Base-by-base conservation (phyloP, 768 basidiomycete species). In the Termitomyces titanicus region DNA sequence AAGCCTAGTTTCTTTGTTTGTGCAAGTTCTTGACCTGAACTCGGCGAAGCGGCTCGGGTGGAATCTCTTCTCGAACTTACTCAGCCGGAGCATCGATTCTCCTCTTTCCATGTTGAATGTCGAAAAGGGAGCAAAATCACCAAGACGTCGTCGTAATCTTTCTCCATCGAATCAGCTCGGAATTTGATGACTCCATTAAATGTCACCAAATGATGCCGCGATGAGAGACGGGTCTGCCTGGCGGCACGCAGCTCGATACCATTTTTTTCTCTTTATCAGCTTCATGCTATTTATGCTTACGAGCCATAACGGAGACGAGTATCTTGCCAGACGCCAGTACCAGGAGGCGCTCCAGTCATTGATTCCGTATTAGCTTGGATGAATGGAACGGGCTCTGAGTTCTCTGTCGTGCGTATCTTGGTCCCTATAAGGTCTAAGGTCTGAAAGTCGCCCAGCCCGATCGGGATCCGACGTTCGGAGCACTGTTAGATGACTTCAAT, bases 271-370 rank as follows among this genome's bases (percentile, higher is more conserved):
- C 34, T 83, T 93, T 73, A 74, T 92, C 52, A 79, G 77, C 60
- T 81, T 92, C 55, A 76, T 91, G 65, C 74, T 92, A 25, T 90
- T 88, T 70, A 79, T 92, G 81, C 80, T 92, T 68, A 88, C 86
- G 45, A 90, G 84, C 62, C 84, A 86, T 56, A 85, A 79, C 56
- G 79, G 81, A 7, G 88, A 89, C 62, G 86, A 88, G 64, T 81
- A 80, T 55, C 70, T 84, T 5, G 78, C 80, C 15, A 74, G 83
- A 55, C 82, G 79, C 61, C 83, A 84, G 54, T 88, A 87, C 66
- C 77, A 87, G 64, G 81, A 89, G 58, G 73, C 82, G n/a, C 64
- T 92, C 5, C 71, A 76, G 29, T 75, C 76, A 6, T 67, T 91
- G 79, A 92, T 66, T 92, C 81, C 63, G 84, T n/a, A n/a, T n/a